Evolutionary conservation across 257 asterid genomes (phyloP), one percentile per base, ranked within the genome.

Genomic region (Salvia miltiorrhiza): DNA sequence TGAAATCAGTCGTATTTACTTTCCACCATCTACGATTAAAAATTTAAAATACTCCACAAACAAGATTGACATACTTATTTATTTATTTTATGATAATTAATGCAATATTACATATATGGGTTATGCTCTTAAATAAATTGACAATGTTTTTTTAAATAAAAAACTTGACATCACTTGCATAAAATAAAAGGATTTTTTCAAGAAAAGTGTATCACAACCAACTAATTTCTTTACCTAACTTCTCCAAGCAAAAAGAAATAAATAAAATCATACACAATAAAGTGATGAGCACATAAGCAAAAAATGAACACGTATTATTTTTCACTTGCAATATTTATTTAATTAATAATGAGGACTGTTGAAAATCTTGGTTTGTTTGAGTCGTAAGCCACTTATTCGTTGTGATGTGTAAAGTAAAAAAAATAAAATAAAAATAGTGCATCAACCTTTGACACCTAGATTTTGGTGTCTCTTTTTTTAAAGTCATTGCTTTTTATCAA

Each of bases 371-470:
- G 54, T 54, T 19, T 61, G 72, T 57, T 77, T 67, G 74, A 60
- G 32, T 37, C 59, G 68, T 19, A 55, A 62, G 45, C 40, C 74
- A 47, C 26, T 72, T 43, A 72, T 71, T 63, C 26, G 19, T 49
- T 74, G 44, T 65, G 81, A 80, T 52, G 86, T 80, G 86, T 77
- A 82, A 77, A 73, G 81, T 50, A 63, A 60, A 56, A 55, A 63
- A 57, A 73, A 48, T 72, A 65, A 54, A 63, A 47, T 24, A 65
- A 65, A 54, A 63, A 47, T 24, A 65, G 73, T n/a, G 75, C 50
- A 54, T 24, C 65, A 33, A 56, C 21, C 67, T 56, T 71, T 33
- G 70, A 67, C 77, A 74, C 73, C 82, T 77, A 55, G 86, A 76
- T 78, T 62, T 80, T 74, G 76, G 74, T 77, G 86, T 73, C 75